A percentile compares a stretch with the other conserved stretches of the same genome.
phyloP scores from a whole-genome alignment of 2,329 filamentous ascomycete species.

The Eurotiales sp. region DNA sequence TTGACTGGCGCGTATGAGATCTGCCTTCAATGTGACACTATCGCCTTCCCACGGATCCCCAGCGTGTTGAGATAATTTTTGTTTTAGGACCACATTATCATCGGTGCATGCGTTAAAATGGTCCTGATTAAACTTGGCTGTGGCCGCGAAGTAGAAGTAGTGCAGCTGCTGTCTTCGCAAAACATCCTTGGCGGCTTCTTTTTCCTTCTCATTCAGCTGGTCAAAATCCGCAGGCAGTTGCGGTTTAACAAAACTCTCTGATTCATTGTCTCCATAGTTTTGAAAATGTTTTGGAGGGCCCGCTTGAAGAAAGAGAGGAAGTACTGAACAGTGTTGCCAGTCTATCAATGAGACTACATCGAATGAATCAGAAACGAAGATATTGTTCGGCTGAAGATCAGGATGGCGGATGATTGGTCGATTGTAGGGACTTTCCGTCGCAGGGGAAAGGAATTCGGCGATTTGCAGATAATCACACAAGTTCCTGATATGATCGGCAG shows the following conservation, averaged over 20 bases:
- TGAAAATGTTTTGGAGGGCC: constrained; percentile 32
- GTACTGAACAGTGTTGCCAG: constrained; percentile 28
- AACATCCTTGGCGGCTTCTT: constrained; percentile 20
- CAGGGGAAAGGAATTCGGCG: too few relatives aligned
- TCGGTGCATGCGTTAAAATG: constrained; percentile 22
- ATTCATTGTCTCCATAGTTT: constrained; percentile 30
- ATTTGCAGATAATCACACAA: constrained; percentile 17
- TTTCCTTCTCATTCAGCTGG: constrained; percentile 19
- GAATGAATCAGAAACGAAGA: constrained; percentile 23
- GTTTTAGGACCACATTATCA: constrained; percentile 21
- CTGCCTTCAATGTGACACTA: too few relatives aligned
- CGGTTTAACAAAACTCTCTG: constrained; percentile 24
- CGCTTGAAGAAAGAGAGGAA: constrained; percentile 27
- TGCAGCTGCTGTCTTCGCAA: constrained; percentile 22
- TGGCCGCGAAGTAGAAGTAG: constrained; percentile 25
- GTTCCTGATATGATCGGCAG: constrained; percentile 9
- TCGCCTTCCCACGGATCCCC: constrained; percentile 29
- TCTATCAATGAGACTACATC: constrained; percentile 29
- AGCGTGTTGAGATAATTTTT: constrained; percentile 23
- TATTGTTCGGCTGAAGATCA: constrained; percentile 28
- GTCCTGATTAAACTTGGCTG: constrained; percentile 21
- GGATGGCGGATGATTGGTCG: constrained; percentile 24
- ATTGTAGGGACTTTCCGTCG: constrained; percentile 16
- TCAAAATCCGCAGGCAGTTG: constrained; percentile 22
- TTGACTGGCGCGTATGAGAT: too few relatives aligned